These are phyloP conservation scores for Pestalotiopsis sp. DNA, from an alignment of 2,329 filamentous ascomycete genomes.

Conservation along the genomic window DNA sequence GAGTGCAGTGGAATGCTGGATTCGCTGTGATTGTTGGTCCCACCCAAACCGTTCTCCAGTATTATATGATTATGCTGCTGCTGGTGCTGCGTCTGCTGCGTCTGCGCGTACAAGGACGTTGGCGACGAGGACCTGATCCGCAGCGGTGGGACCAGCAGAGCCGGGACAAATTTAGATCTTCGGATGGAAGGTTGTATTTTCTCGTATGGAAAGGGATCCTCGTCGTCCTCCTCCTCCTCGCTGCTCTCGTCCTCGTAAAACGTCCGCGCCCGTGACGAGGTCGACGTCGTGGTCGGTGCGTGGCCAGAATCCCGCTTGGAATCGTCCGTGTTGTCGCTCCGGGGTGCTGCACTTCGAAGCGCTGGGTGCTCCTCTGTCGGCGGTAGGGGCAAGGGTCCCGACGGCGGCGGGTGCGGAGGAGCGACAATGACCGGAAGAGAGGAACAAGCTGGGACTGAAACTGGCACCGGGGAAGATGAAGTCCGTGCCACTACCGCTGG, in stretches of 20 bases:
- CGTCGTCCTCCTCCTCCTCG: constrained; percentile 36
- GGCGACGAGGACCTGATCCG: constrained; percentile 21
- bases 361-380: constrained; percentile 57
- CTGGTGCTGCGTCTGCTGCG: too few relatives aligned
- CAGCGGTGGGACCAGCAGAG: constrained; percentile 23
- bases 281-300: constrained; percentile 45
- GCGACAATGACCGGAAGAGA: constrained; percentile 31
- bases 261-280: constrained; percentile 32
- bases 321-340: constrained; percentile 36
- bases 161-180: constrained; percentile 18
- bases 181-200: constrained; percentile 23
- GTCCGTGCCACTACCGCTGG: not conserved
- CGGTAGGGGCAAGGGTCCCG: constrained; percentile 38
- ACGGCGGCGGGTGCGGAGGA: constrained; percentile 39
- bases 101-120: constrained; percentile 33
- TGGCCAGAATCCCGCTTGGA: constrained; percentile 60
- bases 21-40: constrained; percentile 23
- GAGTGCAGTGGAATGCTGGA: constrained; percentile 28
- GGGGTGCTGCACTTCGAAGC: constrained; percentile 41
- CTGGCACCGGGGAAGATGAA: constrained; percentile 13
- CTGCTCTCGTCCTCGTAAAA: constrained; percentile 37
- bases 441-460: constrained; percentile 16
- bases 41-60: constrained; percentile 11
- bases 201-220: constrained; percentile 37
- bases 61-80: constrained; percentile 17